These are phyloP conservation scores for Emmonsia crescens DNA, from an alignment of 2,329 filamentous ascomycete genomes.

Conservation along the genomic window DNA sequence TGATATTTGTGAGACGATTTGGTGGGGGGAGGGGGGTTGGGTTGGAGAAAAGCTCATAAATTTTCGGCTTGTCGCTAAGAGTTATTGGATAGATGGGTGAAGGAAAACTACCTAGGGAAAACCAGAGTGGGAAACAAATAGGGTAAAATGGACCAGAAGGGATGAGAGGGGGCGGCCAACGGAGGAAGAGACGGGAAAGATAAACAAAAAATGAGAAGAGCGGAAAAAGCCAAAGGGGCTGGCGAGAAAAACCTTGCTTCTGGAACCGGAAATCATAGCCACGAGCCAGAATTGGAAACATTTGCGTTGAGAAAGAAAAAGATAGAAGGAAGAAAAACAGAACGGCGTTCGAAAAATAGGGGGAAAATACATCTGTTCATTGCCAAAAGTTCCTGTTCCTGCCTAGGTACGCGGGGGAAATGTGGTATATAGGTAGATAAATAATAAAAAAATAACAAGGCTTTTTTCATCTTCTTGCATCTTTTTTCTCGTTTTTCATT, in stretches of 20 bases:
- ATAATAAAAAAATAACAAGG: neutral
- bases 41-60: neutral
- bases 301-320: neutral
- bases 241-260: neutral
- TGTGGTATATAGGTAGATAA: neutral
- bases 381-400: neutral
- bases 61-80: neutral
- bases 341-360: neutral
- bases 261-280: neutral
- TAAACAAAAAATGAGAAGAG: neutral
- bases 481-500: neutral
- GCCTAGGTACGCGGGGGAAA: neutral
- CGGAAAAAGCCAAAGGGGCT: neutral
- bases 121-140: neutral
- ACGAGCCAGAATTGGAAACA: neutral
- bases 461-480: neutral
- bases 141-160: neutral
- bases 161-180: neutral
- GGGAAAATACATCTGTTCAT: neutral
- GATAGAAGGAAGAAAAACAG: neutral
- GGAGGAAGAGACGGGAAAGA: neutral
- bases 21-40: neutral
- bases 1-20: neutral
- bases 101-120: neutral
- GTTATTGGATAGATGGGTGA: neutral